phyloP scores from a whole-genome alignment of 331 rosid genomes.

The Malus hybrid region DNA sequence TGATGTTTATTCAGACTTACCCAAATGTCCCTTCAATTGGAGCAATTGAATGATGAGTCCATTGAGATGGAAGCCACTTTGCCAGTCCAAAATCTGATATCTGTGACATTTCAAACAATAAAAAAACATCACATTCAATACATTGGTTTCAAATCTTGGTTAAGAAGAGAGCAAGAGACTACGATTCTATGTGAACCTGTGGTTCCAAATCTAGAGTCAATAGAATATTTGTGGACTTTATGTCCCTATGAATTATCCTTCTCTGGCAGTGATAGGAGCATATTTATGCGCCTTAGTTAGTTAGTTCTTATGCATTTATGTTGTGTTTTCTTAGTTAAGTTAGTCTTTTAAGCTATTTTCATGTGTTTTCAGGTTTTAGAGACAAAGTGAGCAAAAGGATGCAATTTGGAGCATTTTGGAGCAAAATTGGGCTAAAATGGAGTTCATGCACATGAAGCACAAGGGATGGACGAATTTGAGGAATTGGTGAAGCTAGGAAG shows the following conservation, averaged over 20 bases:
- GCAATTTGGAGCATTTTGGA: too few relatives aligned
- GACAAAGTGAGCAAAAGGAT: too few relatives aligned
- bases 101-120: conserved; percentile 25
- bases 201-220: conserved; percentile 69
- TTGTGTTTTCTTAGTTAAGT: too few relatives aligned
- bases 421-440: too few relatives aligned
- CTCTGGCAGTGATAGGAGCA: too few relatives aligned
- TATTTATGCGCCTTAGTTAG: too few relatives aligned
- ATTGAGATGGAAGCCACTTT: conserved; percentile 96
- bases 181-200: conserved; percentile 32
- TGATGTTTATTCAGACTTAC: conserved; percentile 9
- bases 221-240: conserved; percentile 67
- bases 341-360: too few relatives aligned
- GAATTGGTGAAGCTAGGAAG: too few relatives aligned
- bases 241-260: conserved; percentile 80
- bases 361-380: too few relatives aligned
- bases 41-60: conserved; percentile 96
- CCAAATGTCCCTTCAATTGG: conserved; percentile 99
- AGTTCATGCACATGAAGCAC: too few relatives aligned
- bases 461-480: too few relatives aligned
- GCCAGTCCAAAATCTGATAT: conserved; percentile 97
- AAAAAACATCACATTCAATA: not conserved
- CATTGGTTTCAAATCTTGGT: not conserved
- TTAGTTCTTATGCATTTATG: too few relatives aligned
- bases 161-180: not conserved